phyloP scores from a whole-genome alignment of 2,329 filamentous ascomycete genomes.

The Metarhizium humberi region DNA sequence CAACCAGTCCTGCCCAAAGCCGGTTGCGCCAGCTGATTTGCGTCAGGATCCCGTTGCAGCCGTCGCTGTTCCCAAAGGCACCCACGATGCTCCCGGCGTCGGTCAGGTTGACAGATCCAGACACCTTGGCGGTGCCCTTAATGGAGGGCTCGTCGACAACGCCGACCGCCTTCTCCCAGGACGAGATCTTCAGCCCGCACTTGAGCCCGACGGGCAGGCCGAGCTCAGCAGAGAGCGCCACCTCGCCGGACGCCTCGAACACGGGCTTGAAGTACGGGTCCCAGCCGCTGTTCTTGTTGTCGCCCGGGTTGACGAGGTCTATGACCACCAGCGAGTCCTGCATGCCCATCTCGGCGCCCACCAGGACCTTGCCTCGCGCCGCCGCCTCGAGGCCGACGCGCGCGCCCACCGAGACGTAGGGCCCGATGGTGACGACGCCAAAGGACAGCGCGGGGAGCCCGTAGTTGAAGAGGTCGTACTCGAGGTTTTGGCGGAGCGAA shows the following conservation, averaged over 20 bases:
- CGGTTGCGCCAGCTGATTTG: slow-evolving; percentile 19
- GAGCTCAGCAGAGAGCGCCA: slow-evolving; percentile 16
- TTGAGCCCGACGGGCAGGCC: slow-evolving; percentile 19
- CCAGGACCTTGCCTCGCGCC: slow-evolving; percentile 17
- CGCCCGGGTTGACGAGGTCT: slow-evolving; percentile 13
- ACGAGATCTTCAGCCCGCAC: slow-evolving; percentile 13
- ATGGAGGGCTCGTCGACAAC: slow-evolving; percentile 19
- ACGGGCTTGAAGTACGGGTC: slow-evolving; percentile 19
- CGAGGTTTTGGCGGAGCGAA: slow-evolving; percentile 11
- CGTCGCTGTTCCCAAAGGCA: slow-evolving; percentile 12
- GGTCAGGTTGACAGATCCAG: slow-evolving; percentile 9
- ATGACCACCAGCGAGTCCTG: slow-evolving; percentile 8
- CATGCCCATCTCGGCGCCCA: slow-evolving; percentile 17
- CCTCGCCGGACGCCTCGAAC: slow-evolving; percentile 17
- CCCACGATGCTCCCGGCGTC: slow-evolving; percentile 7
- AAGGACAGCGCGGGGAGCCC: slow-evolving; percentile 16
- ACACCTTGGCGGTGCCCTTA: slow-evolving; percentile 13
- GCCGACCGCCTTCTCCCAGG: slow-evolving; percentile 12
- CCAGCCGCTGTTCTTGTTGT: slow-evolving; percentile 13
- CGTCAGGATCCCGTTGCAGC: slow-evolving; percentile 17
- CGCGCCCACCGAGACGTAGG: slow-evolving; percentile 14
- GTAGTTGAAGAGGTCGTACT: slow-evolving; percentile 13
- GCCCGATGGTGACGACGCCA: slow-evolving; percentile 17
- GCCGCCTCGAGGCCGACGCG: slow-evolving; percentile 13
- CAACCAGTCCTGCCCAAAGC: slow-evolving; percentile 13